Conservation (phyloP, 371 early-diverging fungal species). For the Catenaria anguillulae region DNA sequence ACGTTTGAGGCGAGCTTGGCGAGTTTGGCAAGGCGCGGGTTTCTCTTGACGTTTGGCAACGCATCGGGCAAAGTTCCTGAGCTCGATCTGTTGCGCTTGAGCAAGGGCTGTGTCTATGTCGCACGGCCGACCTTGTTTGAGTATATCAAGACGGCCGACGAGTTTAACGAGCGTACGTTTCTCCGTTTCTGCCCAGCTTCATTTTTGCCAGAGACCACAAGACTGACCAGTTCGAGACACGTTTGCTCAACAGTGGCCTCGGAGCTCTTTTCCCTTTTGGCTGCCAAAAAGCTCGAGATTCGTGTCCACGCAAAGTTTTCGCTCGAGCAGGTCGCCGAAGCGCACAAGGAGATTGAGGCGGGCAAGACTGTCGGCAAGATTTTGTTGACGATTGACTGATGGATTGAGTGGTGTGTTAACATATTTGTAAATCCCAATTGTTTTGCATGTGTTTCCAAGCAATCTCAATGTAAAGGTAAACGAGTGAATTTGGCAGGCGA, state of each 20-base stretch:
- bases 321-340: slow-evolving; percentile 52
- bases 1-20: slow-evolving; percentile 66
- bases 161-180: slow-evolving; percentile 38
- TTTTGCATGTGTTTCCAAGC: too few species aligned
- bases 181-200: background rate
- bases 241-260: slow-evolving; percentile 12
- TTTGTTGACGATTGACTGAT: slow-evolving; percentile 24
- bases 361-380: slow-evolving; percentile 64
- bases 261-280: slow-evolving; percentile 42
- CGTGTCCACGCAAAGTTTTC: slow-evolving; percentile 57
- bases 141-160: slow-evolving; percentile 51
- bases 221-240: background rate
- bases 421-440: too few species aligned
- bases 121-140: slow-evolving; percentile 60
- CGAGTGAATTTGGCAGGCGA: too few species aligned
- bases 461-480: too few species aligned
- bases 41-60: slow-evolving; percentile 80
- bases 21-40: slow-evolving; percentile 58
- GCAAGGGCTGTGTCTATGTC: slow-evolving; percentile 54
- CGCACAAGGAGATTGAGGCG: slow-evolving; percentile 65
- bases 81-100: slow-evolving; percentile 45
- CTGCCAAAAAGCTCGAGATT: slow-evolving; percentile 36
- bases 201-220: too few species aligned
- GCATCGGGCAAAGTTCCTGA: slow-evolving; percentile 73
- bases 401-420: too few species aligned